Base-by-base conservation (phyloP, 2,329 filamentous ascomycete species). In the Botryotinia convoluta region DNA sequence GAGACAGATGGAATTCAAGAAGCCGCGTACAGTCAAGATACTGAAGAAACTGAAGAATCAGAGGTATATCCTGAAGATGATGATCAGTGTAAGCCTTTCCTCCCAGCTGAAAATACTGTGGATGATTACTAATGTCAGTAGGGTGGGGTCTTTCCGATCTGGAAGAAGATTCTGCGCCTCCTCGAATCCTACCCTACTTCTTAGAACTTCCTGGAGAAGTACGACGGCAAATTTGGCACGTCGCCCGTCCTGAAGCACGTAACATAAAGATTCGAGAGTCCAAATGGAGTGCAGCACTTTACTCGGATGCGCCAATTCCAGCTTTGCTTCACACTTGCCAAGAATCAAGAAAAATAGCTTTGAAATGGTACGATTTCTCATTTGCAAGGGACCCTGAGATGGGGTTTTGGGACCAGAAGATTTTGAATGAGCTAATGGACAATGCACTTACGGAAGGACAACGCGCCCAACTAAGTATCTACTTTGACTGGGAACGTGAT, bases 311-410 rank as follows among this genome's bases (percentile, higher is more conserved):
- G 5, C 32, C 26, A 29, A 37, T 71, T 20, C 69, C 69, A n/a
- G 32, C 10, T n/a, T 54, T 71, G 44, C 44, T 64, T 29, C 69
- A 64, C 10, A 51, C 42, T 37, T 71, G 35, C 39, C 59, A 39
- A 63, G 59, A 71, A 2, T 71, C 69, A 5, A 62, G 59, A 8
- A 29, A 37, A 4, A 9, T n/a, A 8, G 69, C 59, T 18, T 32
- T 71, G 35, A 63, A 2, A 14, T 71, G 59, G 69, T 71, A 71
- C 22, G 32, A 62, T n/a, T 48, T 71, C 14, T 64, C 69, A 8
- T 71, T 71, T 32, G 35, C 57, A 14, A 45, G 42, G 22, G 59
- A 71, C 14, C 32, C 20, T 18, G 42, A 29, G 10, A 64, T 51
- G 57, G 44, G 44, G 0, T 71, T 63, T 5, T 45, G 22, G 59